A percentile compares a stretch with the other conserved stretches of the same genome.
Evolutionary conservation across 345 rosid genomes (phyloP).

Genomic region (Bruguiera parviflora): DNA sequence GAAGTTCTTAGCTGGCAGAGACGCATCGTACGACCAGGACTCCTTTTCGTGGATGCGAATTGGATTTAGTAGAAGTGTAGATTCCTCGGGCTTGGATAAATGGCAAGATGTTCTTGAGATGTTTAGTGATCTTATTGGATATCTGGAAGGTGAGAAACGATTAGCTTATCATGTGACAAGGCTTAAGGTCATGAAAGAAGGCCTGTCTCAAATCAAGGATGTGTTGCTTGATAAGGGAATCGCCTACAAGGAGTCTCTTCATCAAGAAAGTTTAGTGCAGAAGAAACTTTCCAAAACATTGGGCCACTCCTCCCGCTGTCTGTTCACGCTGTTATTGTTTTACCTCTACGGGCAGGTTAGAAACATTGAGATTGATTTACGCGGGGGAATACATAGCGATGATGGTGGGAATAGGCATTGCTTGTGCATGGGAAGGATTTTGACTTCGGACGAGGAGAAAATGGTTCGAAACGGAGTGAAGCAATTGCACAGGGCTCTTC

Average conservation of each 20-base stretch:
- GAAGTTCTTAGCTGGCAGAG: not conserved
- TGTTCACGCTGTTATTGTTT: slow-evolving; percentile 66
- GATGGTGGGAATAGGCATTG: slow-evolving; percentile 28
- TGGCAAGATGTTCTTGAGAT: slow-evolving; percentile 4
- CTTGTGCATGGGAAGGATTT: slow-evolving; percentile 63
- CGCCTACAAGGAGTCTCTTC: slow-evolving; percentile 61
- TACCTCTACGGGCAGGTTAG: slow-evolving; percentile 64
- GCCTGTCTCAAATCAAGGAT: slow-evolving; percentile 58
- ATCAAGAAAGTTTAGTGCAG: slow-evolving; percentile 64
- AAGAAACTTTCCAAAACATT: slow-evolving; percentile 63
- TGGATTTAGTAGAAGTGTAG: not conserved
- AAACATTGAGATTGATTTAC: slow-evolving; percentile 62
- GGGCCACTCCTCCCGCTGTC: slow-evolving; percentile 67
- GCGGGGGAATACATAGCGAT: slow-evolving; percentile 48
- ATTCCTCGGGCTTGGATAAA: not conserved
- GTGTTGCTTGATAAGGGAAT: slow-evolving; percentile 56
- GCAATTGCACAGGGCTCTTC: slow-evolving; percentile 67
- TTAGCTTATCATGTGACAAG: slow-evolving; percentile 41
- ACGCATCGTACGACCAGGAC: not conserved
- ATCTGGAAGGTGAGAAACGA: not conserved
- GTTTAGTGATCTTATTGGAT: not conserved
- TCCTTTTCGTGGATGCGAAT: not conserved
- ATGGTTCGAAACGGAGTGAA: slow-evolving; percentile 59
- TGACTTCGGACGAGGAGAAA: slow-evolving; percentile 52
- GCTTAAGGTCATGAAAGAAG: slow-evolving; percentile 83